Evolutionary conservation across 129 eudicot genomes (phyloP).

Genomic region (Ambrosia trifida): DNA sequence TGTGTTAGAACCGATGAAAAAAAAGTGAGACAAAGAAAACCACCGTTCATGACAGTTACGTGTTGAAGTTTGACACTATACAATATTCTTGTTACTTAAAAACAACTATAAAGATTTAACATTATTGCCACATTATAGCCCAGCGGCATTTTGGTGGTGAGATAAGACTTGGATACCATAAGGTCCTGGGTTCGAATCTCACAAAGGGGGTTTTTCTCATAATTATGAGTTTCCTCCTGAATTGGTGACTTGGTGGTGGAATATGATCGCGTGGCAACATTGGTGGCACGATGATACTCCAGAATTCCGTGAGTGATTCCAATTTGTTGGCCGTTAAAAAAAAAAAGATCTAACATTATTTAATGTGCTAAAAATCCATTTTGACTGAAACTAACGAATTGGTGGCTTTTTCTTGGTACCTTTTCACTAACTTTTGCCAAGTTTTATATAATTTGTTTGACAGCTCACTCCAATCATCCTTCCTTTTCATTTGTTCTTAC

Average conservation of each 20-base stretch:
- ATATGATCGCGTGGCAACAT: too few relatives aligned
- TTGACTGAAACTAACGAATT: slow-evolving; percentile 23
- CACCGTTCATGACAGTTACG: slow-evolving; percentile 18
- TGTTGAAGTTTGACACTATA: slow-evolving; percentile 26
- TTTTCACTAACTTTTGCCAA: slow-evolving; percentile 28
- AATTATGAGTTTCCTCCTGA: too few relatives aligned
- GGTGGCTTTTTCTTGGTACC: slow-evolving; percentile 23
- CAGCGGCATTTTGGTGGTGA: too few relatives aligned
- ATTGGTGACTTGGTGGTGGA: too few relatives aligned
- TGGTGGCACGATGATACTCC: too few relatives aligned
- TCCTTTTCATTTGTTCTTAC: slow-evolving; percentile 8
- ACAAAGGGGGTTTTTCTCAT: too few relatives aligned
- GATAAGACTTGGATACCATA: too few relatives aligned
- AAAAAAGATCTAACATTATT: slow-evolving; percentile 3
- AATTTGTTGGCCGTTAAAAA: too few relatives aligned
- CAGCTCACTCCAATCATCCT: slow-evolving; percentile 30
- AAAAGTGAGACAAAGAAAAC: slow-evolving; percentile 12
- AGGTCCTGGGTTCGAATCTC: too few relatives aligned
- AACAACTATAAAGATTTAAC: slow-evolving; percentile 7
- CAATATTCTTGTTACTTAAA: slow-evolving; percentile 24
- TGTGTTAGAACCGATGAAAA: neutral
- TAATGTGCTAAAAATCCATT: slow-evolving; percentile 3
- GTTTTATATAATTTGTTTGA: slow-evolving; percentile 16
- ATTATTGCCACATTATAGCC: too few relatives aligned
- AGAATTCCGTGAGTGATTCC: too few relatives aligned